phyloP scores from a whole-genome alignment of 768 basidiomycete species.

The Austroboletus festivus region DNA sequence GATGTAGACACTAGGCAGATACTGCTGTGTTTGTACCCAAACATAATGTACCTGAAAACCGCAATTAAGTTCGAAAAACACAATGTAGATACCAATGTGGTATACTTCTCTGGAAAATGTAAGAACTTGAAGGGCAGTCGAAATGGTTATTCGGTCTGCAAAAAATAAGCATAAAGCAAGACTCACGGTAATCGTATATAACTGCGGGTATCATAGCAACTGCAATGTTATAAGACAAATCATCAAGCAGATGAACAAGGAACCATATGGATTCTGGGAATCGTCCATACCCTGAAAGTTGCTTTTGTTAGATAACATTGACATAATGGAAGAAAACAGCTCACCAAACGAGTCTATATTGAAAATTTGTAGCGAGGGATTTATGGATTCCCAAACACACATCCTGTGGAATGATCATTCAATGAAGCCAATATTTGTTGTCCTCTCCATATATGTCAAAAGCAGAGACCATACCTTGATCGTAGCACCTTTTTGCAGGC shows the following conservation, averaged over 20 bases:
- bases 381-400: slow-evolving; percentile 94
- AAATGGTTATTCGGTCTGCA: too few species aligned
- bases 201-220: too few species aligned
- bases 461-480: slow-evolving; percentile 86
- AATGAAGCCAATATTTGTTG: neutral
- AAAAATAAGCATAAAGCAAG: too few species aligned
- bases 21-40: neutral
- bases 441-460: too few species aligned
- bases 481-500: slow-evolving; percentile 85
- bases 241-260: slow-evolving; percentile 1
- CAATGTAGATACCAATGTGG: too few species aligned
- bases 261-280: neutral
- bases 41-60: neutral
- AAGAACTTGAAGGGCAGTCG: too few species aligned
- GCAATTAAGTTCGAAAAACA: too few species aligned
- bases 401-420: slow-evolving; percentile 47
- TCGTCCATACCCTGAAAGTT: slow-evolving; percentile 25
- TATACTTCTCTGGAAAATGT: too few species aligned
- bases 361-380: slow-evolving; percentile 86
- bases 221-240: neutral
- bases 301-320: slow-evolving; percentile 2
- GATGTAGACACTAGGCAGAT: neutral
- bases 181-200: too few species aligned
- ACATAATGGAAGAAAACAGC: slow-evolving; percentile 20
- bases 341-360: slow-evolving; percentile 91